phyloP scores from a whole-genome alignment of 1,139 yeast genomes.

The Pneumocystis sp. region DNA sequence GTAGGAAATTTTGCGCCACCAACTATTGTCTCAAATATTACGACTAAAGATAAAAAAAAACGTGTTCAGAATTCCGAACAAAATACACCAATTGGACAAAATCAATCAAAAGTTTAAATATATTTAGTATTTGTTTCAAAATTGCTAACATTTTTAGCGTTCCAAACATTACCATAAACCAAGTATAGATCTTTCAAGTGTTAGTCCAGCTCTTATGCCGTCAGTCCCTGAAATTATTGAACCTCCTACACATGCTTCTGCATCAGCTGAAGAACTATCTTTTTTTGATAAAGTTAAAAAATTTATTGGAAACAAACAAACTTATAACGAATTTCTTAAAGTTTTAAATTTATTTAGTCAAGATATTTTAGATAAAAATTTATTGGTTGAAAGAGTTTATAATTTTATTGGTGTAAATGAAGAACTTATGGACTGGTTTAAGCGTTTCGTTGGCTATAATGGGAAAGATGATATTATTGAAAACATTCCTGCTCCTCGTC shows the following conservation, averaged over 20 bases:
- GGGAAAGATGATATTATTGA: conserved; percentile 49
- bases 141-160: neutral
- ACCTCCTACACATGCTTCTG: conserved; percentile 31
- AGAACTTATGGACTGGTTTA: conserved; percentile 82
- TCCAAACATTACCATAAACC: neutral
- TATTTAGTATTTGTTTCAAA: conserved; percentile 6
- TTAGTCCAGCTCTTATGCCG: conserved; percentile 61
- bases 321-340: conserved; percentile 81
- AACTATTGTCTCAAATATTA: conserved; percentile 18
- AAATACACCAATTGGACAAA: neutral
- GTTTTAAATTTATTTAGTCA: conserved; percentile 74
- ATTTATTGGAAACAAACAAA: conserved; percentile 74
- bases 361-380: conserved; percentile 70
- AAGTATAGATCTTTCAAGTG: conserved; percentile 10
- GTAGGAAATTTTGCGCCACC: conserved; percentile 91
- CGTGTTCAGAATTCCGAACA: conserved; percentile 1
- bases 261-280: conserved; percentile 51
- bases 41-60: conserved; percentile 11
- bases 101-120: conserved; percentile 14
- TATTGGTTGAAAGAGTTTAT: conserved; percentile 71
- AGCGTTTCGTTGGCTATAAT: conserved; percentile 76
- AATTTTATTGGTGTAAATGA: conserved; percentile 68
- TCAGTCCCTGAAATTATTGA: conserved; percentile 78
- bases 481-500: conserved; percentile 65
- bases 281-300: conserved; percentile 89